A percentile compares a stretch with the other conserved stretches of the same genome.
These are phyloP conservation scores for Dorcoceras hygrometricum DNA, from an alignment of 257 asterid species.

Conservation along the genomic window DNA sequence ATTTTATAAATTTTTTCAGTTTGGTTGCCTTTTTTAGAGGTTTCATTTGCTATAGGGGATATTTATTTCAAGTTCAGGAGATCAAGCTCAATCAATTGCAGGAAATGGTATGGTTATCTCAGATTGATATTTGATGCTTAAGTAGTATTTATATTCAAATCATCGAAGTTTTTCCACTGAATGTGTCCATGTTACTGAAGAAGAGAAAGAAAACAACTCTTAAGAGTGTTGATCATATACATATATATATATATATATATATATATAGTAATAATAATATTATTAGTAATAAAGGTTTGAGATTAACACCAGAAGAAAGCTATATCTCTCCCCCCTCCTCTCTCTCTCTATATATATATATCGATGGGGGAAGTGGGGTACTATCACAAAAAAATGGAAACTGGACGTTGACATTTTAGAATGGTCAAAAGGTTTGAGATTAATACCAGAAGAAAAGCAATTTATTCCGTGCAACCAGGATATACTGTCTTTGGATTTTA, in stretches of 20 bases:
- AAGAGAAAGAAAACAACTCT: background rate
- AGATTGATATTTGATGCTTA: conserved; percentile 22
- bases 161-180: conserved; percentile 8
- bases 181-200: background rate
- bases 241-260: no score
- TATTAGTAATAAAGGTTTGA: no score
- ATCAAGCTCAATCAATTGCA: conserved; percentile 81
- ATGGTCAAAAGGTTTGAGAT: background rate
- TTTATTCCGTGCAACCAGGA: no score
- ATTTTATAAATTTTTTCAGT: conserved; percentile 6
- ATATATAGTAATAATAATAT: no score
- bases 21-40: conserved; percentile 5
- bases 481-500: background rate
- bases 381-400: background rate
- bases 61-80: conserved; percentile 95
- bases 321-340: no score
- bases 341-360: no score
- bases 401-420: background rate
- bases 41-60: conserved; percentile 62
- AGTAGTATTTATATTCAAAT: conserved; percentile 14
- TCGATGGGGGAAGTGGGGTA: no score
- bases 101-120: conserved; percentile 75
- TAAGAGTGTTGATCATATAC: background rate
- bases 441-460: no score
- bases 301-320: no score